Evolutionary conservation across 257 asterid genomes (phyloP).

Genomic region (Solanum chiquidenum): DNA sequence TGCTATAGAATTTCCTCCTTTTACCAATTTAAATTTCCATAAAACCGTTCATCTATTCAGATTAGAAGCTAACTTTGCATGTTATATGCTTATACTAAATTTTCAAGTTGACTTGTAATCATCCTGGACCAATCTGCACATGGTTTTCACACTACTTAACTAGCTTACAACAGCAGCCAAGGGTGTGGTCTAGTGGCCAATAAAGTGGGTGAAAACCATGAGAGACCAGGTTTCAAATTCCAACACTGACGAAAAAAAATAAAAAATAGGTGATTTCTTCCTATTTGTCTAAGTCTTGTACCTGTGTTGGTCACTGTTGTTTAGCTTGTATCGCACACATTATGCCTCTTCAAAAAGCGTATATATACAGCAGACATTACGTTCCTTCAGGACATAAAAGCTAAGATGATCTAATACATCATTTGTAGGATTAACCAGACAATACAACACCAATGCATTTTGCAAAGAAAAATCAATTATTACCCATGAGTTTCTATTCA

Average conservation of each 20-base stretch:
- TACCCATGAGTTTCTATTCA: not conserved
- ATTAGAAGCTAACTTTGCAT: not conserved
- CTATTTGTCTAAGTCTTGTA: not conserved
- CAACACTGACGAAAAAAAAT: not conserved
- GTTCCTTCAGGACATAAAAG: not conserved
- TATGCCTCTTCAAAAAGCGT: not conserved
- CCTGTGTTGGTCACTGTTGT: not conserved
- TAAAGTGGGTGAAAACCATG: not conserved
- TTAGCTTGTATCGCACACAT: not conserved
- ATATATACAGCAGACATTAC: not conserved
- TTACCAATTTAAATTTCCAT: not conserved
- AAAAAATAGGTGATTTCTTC: not conserved
- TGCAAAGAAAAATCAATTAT: not conserved
- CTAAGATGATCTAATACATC: not conserved
- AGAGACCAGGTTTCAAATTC: not conserved
- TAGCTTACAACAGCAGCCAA: not conserved
- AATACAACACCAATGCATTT: not conserved
- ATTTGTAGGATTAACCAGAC: not conserved
- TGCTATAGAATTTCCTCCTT: not conserved
- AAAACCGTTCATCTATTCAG: not conserved
- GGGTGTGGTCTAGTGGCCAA: not conserved
- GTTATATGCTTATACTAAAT: not conserved
- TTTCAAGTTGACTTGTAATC: not conserved
- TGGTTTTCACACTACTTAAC: not conserved
- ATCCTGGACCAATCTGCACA: not conserved